phyloP scores from a whole-genome alignment of 139 green algal species.

The Picochlorum sp. region DNA sequence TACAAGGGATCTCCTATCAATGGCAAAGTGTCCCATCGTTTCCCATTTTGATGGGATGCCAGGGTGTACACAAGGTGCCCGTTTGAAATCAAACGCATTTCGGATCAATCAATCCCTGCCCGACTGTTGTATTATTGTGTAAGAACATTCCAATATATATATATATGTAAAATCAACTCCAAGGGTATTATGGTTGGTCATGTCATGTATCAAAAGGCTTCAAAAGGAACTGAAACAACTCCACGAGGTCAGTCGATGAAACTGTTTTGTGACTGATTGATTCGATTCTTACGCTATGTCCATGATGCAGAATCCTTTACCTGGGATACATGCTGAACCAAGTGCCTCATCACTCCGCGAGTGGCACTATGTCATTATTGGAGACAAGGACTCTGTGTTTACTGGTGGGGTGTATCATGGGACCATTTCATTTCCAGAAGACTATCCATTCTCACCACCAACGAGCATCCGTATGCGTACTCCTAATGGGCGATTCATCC shows the following conservation, averaged over 20 bases:
- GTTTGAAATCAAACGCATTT: no score
- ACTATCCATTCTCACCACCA: constrained; percentile 57
- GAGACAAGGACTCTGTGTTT: constrained; percentile 14
- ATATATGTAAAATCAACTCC: no score
- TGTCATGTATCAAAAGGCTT: constrained; percentile 27
- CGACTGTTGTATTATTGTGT: no score
- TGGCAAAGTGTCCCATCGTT: no score
- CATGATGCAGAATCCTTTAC: constrained; percentile 61
- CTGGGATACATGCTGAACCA: constrained; percentile 63
- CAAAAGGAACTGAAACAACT: constrained; percentile 54
- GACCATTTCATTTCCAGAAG: constrained; percentile 21
- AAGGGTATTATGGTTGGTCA: no score
- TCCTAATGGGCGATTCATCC: constrained; percentile 54
- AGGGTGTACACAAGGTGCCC: no score
- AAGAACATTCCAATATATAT: no score
- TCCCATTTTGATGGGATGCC: no score
- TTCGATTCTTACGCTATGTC: background rate
- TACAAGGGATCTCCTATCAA: no score
- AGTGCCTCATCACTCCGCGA: constrained; percentile 59
- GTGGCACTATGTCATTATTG: constrained; percentile 67
- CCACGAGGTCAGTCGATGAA: background rate
- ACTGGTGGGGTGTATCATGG: constrained; percentile 74
- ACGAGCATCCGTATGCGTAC: constrained; percentile 56
- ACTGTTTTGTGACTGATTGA: background rate
- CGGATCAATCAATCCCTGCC: no score